These are phyloP conservation scores for Citrus maxima DNA, from an alignment of 345 rosid species.

Conservation along the genomic window DNA sequence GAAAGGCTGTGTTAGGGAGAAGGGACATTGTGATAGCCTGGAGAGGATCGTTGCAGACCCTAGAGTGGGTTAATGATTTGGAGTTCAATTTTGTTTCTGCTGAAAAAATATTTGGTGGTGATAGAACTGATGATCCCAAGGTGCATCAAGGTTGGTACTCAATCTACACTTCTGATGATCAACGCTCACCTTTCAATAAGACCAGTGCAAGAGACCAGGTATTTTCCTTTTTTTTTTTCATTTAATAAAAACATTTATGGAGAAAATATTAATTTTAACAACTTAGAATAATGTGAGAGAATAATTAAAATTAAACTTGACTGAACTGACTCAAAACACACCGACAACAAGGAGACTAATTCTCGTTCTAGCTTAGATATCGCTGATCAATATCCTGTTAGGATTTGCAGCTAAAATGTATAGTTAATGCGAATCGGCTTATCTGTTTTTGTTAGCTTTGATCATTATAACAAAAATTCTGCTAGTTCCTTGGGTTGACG, in stretches of 20 bases:
- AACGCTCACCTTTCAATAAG: constrained; percentile 54
- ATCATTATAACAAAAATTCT: too few species aligned
- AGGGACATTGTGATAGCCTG: constrained; percentile 82
- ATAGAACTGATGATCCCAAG: constrained; percentile 19
- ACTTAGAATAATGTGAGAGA: background rate
- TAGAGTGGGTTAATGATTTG: constrained; percentile 76
- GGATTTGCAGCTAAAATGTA: too few species aligned
- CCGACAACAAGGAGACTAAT: background rate
- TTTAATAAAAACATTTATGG: background rate
- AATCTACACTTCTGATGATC: constrained; percentile 69
- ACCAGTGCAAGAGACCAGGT: constrained; percentile 72
- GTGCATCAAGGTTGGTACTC: constrained; percentile 90
- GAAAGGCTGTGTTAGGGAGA: constrained; percentile 57
- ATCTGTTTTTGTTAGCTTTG: too few species aligned
- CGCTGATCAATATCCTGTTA: too few species aligned
- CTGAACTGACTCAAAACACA: background rate
- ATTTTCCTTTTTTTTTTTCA: background rate
- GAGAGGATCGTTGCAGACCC: constrained; percentile 72
- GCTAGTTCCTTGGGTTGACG: too few species aligned
- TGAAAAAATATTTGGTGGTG: constrained; percentile 42
- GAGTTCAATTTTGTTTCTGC: constrained; percentile 52
- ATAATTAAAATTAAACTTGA: background rate
- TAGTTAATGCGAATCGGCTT: too few species aligned
- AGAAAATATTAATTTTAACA: background rate
- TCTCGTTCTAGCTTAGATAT: too few species aligned